phyloP scores from a whole-genome alignment of 2,329 filamentous ascomycete species.

The Paecilomyces sp. region DNA sequence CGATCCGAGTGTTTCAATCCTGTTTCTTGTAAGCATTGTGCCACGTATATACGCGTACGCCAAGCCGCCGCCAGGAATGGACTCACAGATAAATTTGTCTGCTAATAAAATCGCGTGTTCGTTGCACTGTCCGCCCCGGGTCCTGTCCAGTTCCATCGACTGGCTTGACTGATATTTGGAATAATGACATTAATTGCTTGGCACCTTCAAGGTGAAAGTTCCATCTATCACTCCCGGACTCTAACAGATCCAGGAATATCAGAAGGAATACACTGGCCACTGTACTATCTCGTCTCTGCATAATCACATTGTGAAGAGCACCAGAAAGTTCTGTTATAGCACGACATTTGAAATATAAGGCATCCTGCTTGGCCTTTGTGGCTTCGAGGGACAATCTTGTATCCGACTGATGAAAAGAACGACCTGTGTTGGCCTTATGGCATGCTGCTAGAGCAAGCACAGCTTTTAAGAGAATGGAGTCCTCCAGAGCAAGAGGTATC shows the following conservation, averaged over 20 bases:
- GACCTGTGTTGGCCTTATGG: slow-evolving; percentile 22
- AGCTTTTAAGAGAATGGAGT: slow-evolving; percentile 21
- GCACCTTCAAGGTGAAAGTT: slow-evolving; percentile 10
- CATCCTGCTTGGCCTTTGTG: slow-evolving; percentile 17
- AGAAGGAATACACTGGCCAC: slow-evolving; percentile 27
- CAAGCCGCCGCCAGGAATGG: not conserved
- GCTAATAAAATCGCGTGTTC: slow-evolving; percentile 1
- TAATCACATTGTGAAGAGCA: slow-evolving; percentile 8
- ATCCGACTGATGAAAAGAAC: slow-evolving; percentile 13
- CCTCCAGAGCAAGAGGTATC: slow-evolving; percentile 21
- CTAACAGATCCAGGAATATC: slow-evolving; percentile 13
- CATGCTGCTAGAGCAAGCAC: slow-evolving; percentile 27
- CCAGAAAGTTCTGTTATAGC: slow-evolving; percentile 24
- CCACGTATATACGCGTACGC: not conserved
- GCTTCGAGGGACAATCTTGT: not conserved
- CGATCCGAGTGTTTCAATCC: slow-evolving; percentile 26
- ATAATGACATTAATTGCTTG: slow-evolving; percentile 1
- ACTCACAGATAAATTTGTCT: slow-evolving; percentile 1
- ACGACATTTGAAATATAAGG: slow-evolving; percentile 25
- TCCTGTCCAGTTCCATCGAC: not conserved
- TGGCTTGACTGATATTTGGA: not conserved
- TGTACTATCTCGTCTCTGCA: slow-evolving; percentile 16
- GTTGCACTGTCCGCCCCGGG: not conserved
- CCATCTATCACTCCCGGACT: slow-evolving; percentile 12
- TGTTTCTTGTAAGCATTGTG: slow-evolving; percentile 2